Percentiles rank a stretch among this genome's conserved stretches.
These are phyloP conservation scores for Citrullus colocynthis DNA, from an alignment of 306 rosid genomes.

Conservation along the genomic window DNA sequence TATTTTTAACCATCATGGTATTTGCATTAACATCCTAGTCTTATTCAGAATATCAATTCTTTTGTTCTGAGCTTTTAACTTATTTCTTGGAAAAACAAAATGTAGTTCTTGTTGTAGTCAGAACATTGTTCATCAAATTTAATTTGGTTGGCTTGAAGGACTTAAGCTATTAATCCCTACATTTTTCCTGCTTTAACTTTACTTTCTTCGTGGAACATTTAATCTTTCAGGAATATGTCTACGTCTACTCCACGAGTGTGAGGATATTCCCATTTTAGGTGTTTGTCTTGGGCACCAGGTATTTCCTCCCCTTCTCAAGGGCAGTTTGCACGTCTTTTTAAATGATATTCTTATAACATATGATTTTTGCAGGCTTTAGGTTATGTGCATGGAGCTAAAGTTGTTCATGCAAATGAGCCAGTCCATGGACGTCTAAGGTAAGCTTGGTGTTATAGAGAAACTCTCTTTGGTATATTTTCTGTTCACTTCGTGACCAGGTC, in stretches of 20 bases:
- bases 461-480: background rate
- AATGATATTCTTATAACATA: background rate
- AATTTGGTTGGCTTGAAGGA: background rate
- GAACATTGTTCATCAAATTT: background rate
- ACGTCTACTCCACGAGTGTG: constrained; percentile 60
- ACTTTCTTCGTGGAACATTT: constrained; percentile 12
- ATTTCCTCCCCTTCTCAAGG: constrained; percentile 13
- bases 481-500: background rate
- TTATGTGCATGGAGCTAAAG: constrained; percentile 78
- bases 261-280: constrained; percentile 84
- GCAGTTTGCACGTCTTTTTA: background rate
- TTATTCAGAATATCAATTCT: background rate
- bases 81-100: background rate
- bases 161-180: background rate
- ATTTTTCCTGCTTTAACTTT: background rate
- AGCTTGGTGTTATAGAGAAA: constrained; percentile 8
- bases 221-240: constrained; percentile 74
- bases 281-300: constrained; percentile 99
- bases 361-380: constrained; percentile 71
- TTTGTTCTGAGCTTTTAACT: background rate
- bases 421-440: constrained; percentile 94
- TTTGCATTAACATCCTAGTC: background rate
- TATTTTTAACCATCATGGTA: background rate
- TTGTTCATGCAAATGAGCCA: constrained; percentile 88
- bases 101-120: background rate